Percentiles rank a stretch among this genome's conserved stretches.
These are phyloP conservation scores for Blastobotrys raffinosifermentans DNA, from an alignment of 1,139 yeast genomes.

Conservation along the genomic window DNA sequence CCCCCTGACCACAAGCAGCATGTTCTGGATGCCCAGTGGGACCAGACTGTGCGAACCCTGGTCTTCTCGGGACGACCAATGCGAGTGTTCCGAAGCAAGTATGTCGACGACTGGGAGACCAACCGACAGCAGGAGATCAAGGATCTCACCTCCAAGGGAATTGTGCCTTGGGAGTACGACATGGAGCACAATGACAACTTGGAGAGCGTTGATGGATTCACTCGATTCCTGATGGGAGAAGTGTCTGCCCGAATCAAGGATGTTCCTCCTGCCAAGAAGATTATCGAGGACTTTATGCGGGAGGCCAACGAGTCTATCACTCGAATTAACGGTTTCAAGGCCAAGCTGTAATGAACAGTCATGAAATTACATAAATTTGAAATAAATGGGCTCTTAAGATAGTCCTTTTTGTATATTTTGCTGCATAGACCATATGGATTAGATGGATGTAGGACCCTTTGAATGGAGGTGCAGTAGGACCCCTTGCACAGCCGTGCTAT, in stretches of 20 bases:
- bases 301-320: slow-evolving; percentile 20
- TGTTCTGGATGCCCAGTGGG: slow-evolving; percentile 20
- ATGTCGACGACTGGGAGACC: slow-evolving; percentile 24
- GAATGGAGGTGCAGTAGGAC: too few species aligned
- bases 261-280: slow-evolving; percentile 24
- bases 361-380: too few species aligned
- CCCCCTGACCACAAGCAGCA: slow-evolving; percentile 22
- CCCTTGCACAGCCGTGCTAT: too few species aligned
- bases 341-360: slow-evolving; percentile 13
- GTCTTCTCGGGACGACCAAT: slow-evolving; percentile 28
- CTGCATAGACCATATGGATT: too few species aligned
- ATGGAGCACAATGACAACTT: slow-evolving; percentile 17
- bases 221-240: slow-evolving; percentile 25
- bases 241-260: slow-evolving; percentile 24
- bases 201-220: slow-evolving; percentile 15
- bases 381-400: too few species aligned
- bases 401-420: too few species aligned
- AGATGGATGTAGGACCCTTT: too few species aligned
- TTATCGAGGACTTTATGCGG: slow-evolving; percentile 23
- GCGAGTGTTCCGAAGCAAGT: slow-evolving; percentile 21
- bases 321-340: slow-evolving; percentile 3
- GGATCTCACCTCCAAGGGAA: slow-evolving; percentile 20
- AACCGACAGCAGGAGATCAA: slow-evolving; percentile 21
- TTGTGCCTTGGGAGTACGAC: slow-evolving; percentile 22
- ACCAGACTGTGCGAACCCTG: slow-evolving; percentile 24